Percentiles rank a stretch among this genome's conserved stretches.
phyloP scores from a whole-genome alignment of 768 basidiomycete genomes.

The Crepidotus variabilis region DNA sequence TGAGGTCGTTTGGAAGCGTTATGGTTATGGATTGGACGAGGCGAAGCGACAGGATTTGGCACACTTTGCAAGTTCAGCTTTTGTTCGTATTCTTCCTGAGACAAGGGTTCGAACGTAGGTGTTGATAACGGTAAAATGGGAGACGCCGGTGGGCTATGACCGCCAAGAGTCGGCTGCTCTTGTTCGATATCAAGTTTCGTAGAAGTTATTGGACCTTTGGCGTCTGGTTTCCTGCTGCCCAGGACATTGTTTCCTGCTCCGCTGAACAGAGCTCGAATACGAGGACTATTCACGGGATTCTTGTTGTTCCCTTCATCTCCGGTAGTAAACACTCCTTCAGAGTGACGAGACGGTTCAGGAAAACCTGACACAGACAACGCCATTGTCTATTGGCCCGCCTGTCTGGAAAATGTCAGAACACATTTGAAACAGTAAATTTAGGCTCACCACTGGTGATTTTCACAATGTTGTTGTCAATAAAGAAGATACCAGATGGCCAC shows the following conservation, averaged over 20 bases:
- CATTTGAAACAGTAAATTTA: too few species aligned
- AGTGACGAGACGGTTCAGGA: conserved; percentile 29
- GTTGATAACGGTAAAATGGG: conserved; percentile 11
- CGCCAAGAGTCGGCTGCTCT: conserved; percentile 6
- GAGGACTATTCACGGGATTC: conserved; percentile 16
- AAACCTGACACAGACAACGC: conserved; percentile 33
- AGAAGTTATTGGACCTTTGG: background rate
- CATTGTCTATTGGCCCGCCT: conserved; percentile 14
- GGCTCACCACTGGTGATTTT: too few species aligned
- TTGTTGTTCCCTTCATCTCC: conserved; percentile 10
- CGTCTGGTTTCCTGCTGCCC: conserved; percentile 14
- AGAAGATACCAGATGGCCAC: too few species aligned
- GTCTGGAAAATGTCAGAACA: too few species aligned
- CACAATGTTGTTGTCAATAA: too few species aligned
- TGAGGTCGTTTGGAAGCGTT: conserved; percentile 15
- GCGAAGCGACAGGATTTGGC: background rate
- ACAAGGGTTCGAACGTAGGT: conserved; percentile 15
- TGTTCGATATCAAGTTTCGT: conserved; percentile 5
- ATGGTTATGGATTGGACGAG: conserved; percentile 7
- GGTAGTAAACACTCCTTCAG: conserved; percentile 13
- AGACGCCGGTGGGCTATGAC: conserved; percentile 6
- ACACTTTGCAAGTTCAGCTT: conserved; percentile 18
- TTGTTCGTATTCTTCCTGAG: conserved; percentile 20
- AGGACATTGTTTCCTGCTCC: conserved; percentile 1
- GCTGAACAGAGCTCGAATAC: conserved; percentile 24